A percentile compares a stretch with the other conserved stretches of the same genome.
These are phyloP conservation scores for Fusarium begoniae DNA, from an alignment of 2,329 filamentous ascomycete genomes.

Conservation along the genomic window DNA sequence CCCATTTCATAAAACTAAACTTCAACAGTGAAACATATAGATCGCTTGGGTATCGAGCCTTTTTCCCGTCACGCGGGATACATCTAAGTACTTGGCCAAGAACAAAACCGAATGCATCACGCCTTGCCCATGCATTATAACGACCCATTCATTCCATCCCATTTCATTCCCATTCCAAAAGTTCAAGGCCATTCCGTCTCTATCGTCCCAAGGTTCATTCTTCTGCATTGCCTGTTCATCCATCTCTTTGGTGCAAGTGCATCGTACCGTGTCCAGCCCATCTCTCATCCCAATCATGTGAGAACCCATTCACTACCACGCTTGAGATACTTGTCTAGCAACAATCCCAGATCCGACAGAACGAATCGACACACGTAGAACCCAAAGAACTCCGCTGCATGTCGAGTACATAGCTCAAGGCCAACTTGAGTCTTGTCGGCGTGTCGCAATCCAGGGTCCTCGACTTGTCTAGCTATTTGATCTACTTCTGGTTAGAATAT, in stretches of 20 bases:
- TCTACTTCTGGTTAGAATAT: slow-evolving; percentile 62
- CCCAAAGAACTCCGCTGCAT: slow-evolving; percentile 96
- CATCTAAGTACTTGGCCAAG: slow-evolving; percentile 31
- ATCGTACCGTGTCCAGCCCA: neutral
- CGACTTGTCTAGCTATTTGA: slow-evolving; percentile 94
- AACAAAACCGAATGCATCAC: slow-evolving; percentile 34
- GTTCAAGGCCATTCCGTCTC: neutral
- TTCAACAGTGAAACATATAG: slow-evolving; percentile 36
- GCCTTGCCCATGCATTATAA: slow-evolving; percentile 25
- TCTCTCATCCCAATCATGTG: slow-evolving; percentile 40
- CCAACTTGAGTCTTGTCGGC: slow-evolving; percentile 95
- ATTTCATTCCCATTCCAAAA: neutral
- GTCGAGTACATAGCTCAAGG: slow-evolving; percentile 89
- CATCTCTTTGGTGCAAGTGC: neutral
- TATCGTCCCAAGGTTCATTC: neutral
- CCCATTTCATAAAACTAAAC: neutral
- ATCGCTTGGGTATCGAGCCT: slow-evolving; percentile 43
- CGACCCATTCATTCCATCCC: slow-evolving; percentile 2
- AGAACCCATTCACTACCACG: slow-evolving; percentile 93
- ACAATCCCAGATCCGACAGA: slow-evolving; percentile 80
- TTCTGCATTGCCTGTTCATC: neutral
- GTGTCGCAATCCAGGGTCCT: slow-evolving; percentile 91
- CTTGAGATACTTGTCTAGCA: slow-evolving; percentile 98
- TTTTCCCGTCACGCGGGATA: slow-evolving; percentile 31
- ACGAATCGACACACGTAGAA: slow-evolving; percentile 97